Base-by-base conservation (phyloP, 441 rosid species). In the Populus hybrid region DNA sequence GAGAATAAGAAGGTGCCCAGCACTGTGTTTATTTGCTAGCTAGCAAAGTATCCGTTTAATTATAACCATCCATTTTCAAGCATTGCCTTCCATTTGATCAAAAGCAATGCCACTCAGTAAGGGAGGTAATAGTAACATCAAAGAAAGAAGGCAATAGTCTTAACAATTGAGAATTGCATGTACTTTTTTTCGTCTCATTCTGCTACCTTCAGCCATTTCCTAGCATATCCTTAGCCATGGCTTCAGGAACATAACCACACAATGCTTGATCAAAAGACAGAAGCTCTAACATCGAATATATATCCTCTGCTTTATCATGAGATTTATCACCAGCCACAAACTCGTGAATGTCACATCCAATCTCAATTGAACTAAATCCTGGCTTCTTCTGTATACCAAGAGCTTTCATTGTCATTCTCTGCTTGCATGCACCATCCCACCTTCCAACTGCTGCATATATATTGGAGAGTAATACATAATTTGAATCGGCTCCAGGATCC, bases 11-110 rank as follows among this genome's bases (percentile, higher is more conserved):
- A 93, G 81, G 69, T 89, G 87, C 59, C 95, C 95, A 8, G 80
- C 77, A 57, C 87, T 79, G 78, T 86, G 85, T 75, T 70, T 84
- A 63, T 90, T 87, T 23, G 93, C 88, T 63, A 89, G 73, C 66
- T 30, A 26, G 7, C 82, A 86, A 66, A 89, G 81, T 24, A 83
- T 85, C 82, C 74, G 79, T 64, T 95, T 96, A 18, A 92, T 91
- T 73, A 80, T 91, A 95, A 20, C 97, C 95, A 67, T 77, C 86
- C 97, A 91, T 86, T 21, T 95, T 95, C 83, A 93, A 81, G 89
- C 97, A 81, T 75, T 86, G 95, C 86, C 97, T 91, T 84, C 98
- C 95, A 76, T 95, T 95, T 30, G 92, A 85, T 94, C 98, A 78
- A 92, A 89, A 38, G 46, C 3, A 38, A 38, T 38, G 46, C 12